A percentile compares a stretch with the other conserved stretches of the same genome.
phyloP scores from a whole-genome alignment of 169 alveolate species.

The Babesia gibsoni region DNA sequence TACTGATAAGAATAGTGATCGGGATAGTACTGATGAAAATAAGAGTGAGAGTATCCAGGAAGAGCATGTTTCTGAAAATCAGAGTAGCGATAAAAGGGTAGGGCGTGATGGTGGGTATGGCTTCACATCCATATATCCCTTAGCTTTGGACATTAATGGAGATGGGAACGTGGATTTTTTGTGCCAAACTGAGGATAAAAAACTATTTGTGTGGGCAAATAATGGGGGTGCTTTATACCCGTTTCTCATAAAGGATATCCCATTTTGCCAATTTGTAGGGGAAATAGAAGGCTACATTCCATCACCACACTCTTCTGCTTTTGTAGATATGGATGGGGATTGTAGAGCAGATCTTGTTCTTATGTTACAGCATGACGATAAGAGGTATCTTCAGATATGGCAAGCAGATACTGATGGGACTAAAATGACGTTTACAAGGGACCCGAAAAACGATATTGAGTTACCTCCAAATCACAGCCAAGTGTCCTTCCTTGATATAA shows the following conservation, averaged over 20 bases:
- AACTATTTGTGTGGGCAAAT: constrained; percentile 71
- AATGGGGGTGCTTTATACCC: constrained; percentile 52
- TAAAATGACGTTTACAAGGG: constrained; percentile 32
- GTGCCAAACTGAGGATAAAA: constrained; percentile 60
- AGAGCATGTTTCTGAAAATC: neutral
- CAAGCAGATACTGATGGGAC: constrained; percentile 38
- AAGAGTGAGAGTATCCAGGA: too few relatives aligned
- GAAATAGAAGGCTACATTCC: constrained; percentile 60
- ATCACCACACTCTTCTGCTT: constrained; percentile 79
- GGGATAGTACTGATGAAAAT: too few relatives aligned
- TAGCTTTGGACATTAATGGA: constrained; percentile 78
- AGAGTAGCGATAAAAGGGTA: neutral
- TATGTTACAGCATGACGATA: constrained; percentile 55
- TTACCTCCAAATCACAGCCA: constrained; percentile 69
- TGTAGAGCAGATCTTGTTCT: constrained; percentile 82
- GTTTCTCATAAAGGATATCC: constrained; percentile 45
- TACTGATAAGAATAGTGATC: constrained; percentile 24
- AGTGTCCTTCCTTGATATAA: constrained; percentile 75
- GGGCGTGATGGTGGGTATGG: constrained; percentile 26
- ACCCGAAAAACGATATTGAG: constrained; percentile 7
- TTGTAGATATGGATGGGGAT: constrained; percentile 83
- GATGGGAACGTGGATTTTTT: constrained; percentile 78
- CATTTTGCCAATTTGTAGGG: constrained; percentile 29
- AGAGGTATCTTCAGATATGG: constrained; percentile 63
- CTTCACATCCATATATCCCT: constrained; percentile 72